Base-by-base conservation (phyloP, 495 filamentous ascomycete species). In the Geoglossum glabrum region DNA sequence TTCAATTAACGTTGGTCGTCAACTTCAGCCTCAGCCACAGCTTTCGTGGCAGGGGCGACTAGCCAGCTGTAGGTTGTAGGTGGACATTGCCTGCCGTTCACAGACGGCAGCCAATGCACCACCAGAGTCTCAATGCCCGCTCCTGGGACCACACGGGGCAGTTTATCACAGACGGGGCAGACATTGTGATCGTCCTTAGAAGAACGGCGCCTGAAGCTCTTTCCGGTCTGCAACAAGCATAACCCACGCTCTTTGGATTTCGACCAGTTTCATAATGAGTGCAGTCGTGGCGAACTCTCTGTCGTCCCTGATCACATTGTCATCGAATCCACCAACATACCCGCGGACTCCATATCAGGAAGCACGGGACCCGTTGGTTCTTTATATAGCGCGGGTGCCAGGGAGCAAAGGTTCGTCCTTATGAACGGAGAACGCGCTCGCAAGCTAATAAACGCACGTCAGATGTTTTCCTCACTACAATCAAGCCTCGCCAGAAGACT, bases 401-500 rank as follows among this genome's bases (percentile, higher is more conserved):
- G 90, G 92, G 15, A 94, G 84, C 61, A 79, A 79, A 80, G 89
- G 89, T 90, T 73, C 34, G 74, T 67, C 31, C 25, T 21, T 23
- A 49, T 21, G 30, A 31, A 57, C 19, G 0, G n/a, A 4, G 23
- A 31, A 58, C 2, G 26, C 31, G n/a, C 10, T 23, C 27, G 40
- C 27, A 15, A n/a, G 56, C 50, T 23, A 21, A 30, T 40, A 58
- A 49, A 25, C 34, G 2, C 50, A n/a, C 59, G 46, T n/a, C 57
- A 94, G 92, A 97, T 76, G 77, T 97, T 47, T 92, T 98, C 59
- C 78, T 97, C n/a, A 90, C 90, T 9, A 85, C 92, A 0, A 71
- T 94, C 23, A 90, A 90, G 68, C 92, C 92, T 19, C 79, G 85
- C 19, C 73, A 82, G 19, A 92, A 90, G 67, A 87, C 87, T 40